These are phyloP conservation scores for Verticillium zaregamsianum DNA, from an alignment of 2,329 filamentous ascomycete species.

Conservation along the genomic window DNA sequence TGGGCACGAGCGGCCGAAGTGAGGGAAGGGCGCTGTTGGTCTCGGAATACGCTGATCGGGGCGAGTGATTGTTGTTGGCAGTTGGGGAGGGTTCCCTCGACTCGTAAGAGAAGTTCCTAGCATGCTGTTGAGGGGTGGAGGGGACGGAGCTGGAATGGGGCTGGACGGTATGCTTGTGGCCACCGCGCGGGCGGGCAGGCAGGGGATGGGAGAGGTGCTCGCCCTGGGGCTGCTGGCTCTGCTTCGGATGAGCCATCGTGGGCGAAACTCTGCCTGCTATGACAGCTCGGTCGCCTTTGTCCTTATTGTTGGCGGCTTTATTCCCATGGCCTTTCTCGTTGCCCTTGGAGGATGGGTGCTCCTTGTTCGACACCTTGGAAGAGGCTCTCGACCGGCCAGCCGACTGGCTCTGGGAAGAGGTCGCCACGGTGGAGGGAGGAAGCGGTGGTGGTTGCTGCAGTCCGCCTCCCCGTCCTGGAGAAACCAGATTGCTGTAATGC, in stretches of 20 bases:
- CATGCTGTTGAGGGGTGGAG: constrained; percentile 86
- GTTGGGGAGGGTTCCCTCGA: constrained; percentile 78
- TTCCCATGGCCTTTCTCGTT: constrained; percentile 60
- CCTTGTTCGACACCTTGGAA: constrained; percentile 56
- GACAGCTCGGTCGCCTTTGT: constrained; percentile 58
- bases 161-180: constrained; percentile 20
- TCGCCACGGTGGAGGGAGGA: constrained; percentile 46
- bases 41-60: constrained; percentile 86
- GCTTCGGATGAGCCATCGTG: constrained; percentile 45
- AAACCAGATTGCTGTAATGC: constrained; percentile 63
- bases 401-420: constrained; percentile 53
- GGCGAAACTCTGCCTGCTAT: constrained; percentile 53
- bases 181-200: constrained; percentile 17
- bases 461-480: constrained; percentile 51
- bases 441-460: constrained; percentile 50
- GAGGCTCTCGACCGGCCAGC: constrained; percentile 54
- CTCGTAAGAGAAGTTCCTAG: constrained; percentile 75
- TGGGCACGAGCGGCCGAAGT: constrained; percentile 57
- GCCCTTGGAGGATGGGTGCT: constrained; percentile 40
- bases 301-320: constrained; percentile 51
- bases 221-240: constrained; percentile 11
- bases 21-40: constrained; percentile 71
- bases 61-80: constrained; percentile 73
- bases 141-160: constrained; percentile 82
- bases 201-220: constrained; percentile 11